These are phyloP conservation scores for Metarhizium anisopliae DNA, from an alignment of 2,329 filamentous ascomycete species.

Conservation along the genomic window DNA sequence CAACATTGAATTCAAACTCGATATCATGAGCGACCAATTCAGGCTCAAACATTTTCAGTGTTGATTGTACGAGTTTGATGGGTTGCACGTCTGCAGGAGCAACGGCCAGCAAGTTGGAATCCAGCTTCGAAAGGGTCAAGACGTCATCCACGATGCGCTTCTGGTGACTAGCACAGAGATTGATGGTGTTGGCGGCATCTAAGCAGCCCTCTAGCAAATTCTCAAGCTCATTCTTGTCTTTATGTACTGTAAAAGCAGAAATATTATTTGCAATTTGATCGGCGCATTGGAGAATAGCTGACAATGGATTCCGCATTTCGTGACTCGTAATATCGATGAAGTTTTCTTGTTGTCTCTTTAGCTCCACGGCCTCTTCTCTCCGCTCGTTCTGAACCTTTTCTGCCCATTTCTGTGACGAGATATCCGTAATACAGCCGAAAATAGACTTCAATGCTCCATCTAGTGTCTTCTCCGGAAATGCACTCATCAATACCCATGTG, in stretches of 20 bases:
- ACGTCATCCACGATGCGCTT: conserved; percentile 64
- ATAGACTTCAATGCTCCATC: conserved; percentile 61
- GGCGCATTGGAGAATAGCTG: conserved; percentile 65
- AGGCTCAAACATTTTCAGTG: conserved; percentile 71
- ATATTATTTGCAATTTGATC: conserved; percentile 58
- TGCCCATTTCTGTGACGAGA: conserved; percentile 77
- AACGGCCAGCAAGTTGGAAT: conserved; percentile 61
- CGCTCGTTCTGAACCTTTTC: conserved; percentile 71
- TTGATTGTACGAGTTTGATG: conserved; percentile 56
- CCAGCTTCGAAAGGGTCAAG: conserved; percentile 58
- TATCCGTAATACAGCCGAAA: conserved; percentile 76
- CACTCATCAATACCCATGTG: conserved; percentile 71
- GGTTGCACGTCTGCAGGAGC: conserved; percentile 64
- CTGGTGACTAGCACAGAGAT: conserved; percentile 70
- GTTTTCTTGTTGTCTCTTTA: conserved; percentile 64
- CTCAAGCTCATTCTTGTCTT: conserved; percentile 34
- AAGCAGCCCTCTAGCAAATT: conserved; percentile 46
- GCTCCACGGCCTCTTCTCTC: conserved; percentile 71
- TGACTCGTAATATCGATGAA: conserved; percentile 69
- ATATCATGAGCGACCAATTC: conserved; percentile 67
- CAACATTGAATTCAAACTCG: conserved; percentile 58
- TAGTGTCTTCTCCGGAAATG: conserved; percentile 61
- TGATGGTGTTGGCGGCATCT: conserved; percentile 75
- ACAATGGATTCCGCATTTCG: conserved; percentile 69
- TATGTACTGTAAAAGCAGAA: conserved; percentile 28